Conservation (phyloP, 2,329 filamentous ascomycete species). For the Magnaporthales sp. region DNA sequence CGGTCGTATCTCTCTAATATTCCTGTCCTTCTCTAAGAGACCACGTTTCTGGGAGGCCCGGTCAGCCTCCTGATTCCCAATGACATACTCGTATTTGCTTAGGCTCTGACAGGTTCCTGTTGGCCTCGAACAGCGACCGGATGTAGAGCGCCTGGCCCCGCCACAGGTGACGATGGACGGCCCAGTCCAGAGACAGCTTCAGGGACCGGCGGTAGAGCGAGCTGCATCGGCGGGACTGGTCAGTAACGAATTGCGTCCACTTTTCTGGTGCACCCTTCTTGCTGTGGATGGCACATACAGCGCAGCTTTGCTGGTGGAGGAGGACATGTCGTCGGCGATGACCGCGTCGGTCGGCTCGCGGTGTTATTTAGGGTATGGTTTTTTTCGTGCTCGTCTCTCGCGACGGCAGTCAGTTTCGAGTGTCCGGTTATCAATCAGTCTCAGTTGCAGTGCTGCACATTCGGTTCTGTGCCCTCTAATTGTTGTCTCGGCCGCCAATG, state of each 20-base stretch:
- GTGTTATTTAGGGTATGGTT: background rate
- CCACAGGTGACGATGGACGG: conserved; percentile 87
- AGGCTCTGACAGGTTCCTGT: conserved; percentile 74
- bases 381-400: background rate
- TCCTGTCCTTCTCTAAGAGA: background rate
- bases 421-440: background rate
- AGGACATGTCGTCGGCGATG: background rate
- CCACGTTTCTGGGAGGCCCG: too few species aligned
- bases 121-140: conserved; percentile 88
- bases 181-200: conserved; percentile 92
- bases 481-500: background rate
- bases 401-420: background rate
- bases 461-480: background rate
- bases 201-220: conserved; percentile 85
- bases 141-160: conserved; percentile 95
- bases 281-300: conserved; percentile 30
- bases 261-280: background rate
- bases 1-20: background rate
- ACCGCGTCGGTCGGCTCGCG: background rate
- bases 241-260: too few species aligned
- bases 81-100: conserved; percentile 41
- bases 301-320: conserved; percentile 37
- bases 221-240: conserved; percentile 27
- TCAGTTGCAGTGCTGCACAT: too few species aligned
- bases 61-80: background rate